Conservation (phyloP, 169 alveolate genomes). For the Neospora caninum region DNA sequence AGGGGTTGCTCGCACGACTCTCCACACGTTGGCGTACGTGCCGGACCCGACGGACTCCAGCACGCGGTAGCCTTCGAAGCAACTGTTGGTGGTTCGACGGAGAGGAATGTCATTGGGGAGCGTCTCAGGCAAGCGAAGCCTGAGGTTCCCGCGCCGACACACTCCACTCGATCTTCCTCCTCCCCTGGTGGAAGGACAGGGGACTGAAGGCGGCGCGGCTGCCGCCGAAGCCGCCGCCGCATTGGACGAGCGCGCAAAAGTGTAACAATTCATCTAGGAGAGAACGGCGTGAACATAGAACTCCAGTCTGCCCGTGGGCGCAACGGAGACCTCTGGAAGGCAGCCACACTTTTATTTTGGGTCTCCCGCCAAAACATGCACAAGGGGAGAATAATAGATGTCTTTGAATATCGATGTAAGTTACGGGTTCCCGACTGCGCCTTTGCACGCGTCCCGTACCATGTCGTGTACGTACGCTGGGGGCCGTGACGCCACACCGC, state of each 20-base stretch:
- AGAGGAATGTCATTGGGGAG: constrained; percentile 56
- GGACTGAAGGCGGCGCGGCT: not conserved
- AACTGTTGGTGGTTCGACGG: constrained; percentile 26
- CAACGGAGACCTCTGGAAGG: no score
- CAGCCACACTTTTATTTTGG: no score
- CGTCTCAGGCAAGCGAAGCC: constrained; percentile 44
- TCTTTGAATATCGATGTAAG: no score
- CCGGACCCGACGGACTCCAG: constrained; percentile 77
- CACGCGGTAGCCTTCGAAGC: constrained; percentile 50
- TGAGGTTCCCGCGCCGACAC: not conserved
- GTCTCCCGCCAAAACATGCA: no score
- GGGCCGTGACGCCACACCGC: no score
- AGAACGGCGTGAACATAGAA: not conserved
- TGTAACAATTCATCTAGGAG: not conserved
- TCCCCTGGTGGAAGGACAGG: not conserved
- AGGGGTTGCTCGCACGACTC: constrained; percentile 49
- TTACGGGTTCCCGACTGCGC: no score
- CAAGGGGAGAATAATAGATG: no score
- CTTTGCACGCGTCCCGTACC: no score
- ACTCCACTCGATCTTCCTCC: not conserved
- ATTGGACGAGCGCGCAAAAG: not conserved
- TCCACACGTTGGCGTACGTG: constrained; percentile 85
- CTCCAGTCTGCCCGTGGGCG: not conserved
- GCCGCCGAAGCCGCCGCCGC: constrained; percentile 1
- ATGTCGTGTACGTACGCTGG: no score